phyloP scores from a whole-genome alignment of 768 basidiomycete genomes.

The Lactarius akahatsu region DNA sequence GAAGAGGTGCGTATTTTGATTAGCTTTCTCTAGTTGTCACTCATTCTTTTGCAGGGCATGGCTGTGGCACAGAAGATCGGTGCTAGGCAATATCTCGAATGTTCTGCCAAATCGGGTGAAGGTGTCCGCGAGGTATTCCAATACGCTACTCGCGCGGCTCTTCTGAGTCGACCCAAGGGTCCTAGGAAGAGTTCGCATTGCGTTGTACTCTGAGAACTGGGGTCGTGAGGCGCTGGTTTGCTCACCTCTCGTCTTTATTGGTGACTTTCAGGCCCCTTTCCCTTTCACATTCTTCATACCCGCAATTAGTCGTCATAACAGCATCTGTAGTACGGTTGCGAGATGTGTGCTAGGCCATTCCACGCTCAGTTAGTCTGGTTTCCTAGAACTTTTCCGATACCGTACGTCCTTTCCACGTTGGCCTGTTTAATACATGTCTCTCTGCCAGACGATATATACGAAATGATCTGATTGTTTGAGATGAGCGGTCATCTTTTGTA shows the following conservation, averaged over 20 bases:
- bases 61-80: slow-evolving; percentile 95
- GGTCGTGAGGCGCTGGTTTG: slow-evolving; percentile 13
- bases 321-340: slow-evolving; percentile 31
- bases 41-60: slow-evolving; percentile 64
- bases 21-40: neutral
- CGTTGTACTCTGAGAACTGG: slow-evolving; percentile 43
- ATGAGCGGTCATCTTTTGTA: neutral
- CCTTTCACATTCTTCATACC: slow-evolving; percentile 36
- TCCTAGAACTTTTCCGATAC: slow-evolving; percentile 20
- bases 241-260: slow-evolving; percentile 11
- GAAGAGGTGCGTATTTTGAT: slow-evolving; percentile 65
- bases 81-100: slow-evolving; percentile 95
- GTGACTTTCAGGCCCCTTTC: slow-evolving; percentile 15
- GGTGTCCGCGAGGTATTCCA: slow-evolving; percentile 99
- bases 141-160: slow-evolving; percentile 90
- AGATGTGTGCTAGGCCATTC: slow-evolving; percentile 24
- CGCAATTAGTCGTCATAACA: slow-evolving; percentile 42
- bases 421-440: slow-evolving; percentile 20
- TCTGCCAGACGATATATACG: slow-evolving; percentile 9
- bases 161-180: slow-evolving; percentile 57
- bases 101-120: slow-evolving; percentile 93
- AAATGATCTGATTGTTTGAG: slow-evolving; percentile 8
- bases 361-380: slow-evolving; percentile 28
- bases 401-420: slow-evolving; percentile 17
- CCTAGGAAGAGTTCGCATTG: slow-evolving; percentile 44